Base-by-base conservation (phyloP, 2,329 filamentous ascomycete species). In the Verruconis gallopava region DNA sequence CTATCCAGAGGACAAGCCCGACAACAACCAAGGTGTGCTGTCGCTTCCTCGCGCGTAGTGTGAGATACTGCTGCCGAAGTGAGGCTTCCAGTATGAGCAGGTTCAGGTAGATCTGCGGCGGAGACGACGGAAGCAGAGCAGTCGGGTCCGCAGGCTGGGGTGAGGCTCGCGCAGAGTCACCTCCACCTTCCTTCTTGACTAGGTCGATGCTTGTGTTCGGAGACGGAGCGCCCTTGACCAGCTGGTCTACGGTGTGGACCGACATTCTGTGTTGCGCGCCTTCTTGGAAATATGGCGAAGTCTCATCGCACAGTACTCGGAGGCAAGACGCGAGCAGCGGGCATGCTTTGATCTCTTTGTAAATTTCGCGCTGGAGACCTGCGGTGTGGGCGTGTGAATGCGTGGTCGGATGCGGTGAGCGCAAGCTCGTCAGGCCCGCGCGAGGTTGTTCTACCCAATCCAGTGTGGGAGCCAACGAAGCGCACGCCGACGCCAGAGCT, bases 21-120 rank as follows among this genome's bases (percentile, higher is more conserved):
- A 81, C 71, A 17, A 96, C 68, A 55, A 96, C 93, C 63, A 96
- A 93, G 2, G 85, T 88, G 61, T 98, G 89, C 53, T 95, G 85
- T 13, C 91, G 80, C 37, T 86, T 75, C 33, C 91, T 80, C 37
- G 86, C 83, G 45, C 89, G 83, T 35, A 96, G 73, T 48, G 86
- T 84, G 44, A 98, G 77, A 62, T 93, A 96, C 55, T 98, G 91
- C 18, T 85, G 80, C 49, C 91, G 85, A 25, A 98, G 70, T 4
- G 86, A 94, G 38, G 85, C 86, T 61, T 98, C 91, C 61, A 98
- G 83, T 53, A 98, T 93, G 45, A 98, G 75, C 18, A 98, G 80
- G 63, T 98, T 98, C 54, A 98, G 78, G 65, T 98, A 98, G 56
- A 98, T 95, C 69, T 94, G 91, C 42, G 85, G 85, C 36, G 88